phyloP scores from a whole-genome alignment of 1,139 yeast genomes.

The Eremothecium sinecaudum region DNA sequence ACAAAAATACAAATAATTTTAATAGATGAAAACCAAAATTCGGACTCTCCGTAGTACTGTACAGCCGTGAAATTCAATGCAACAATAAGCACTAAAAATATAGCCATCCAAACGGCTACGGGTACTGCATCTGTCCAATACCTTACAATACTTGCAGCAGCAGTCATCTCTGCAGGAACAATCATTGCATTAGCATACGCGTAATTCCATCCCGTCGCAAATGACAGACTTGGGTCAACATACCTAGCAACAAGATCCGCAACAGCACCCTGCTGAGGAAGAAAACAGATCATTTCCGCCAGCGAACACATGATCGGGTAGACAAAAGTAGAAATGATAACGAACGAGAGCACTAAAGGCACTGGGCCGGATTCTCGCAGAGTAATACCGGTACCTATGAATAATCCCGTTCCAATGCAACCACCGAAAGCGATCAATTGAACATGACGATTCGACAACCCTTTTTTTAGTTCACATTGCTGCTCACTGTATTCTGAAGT shows the following conservation, averaged over 20 bases:
- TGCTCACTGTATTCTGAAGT: too few species aligned
- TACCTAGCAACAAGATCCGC: conserved; percentile 33
- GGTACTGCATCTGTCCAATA: conserved; percentile 41
- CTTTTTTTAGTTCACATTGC: conserved; percentile 36
- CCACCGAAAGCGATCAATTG: conserved; percentile 84
- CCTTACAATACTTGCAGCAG: conserved; percentile 52
- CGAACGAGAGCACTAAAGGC: conserved; percentile 39
- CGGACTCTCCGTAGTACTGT: conserved; percentile 44
- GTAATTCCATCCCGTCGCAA: conserved; percentile 69
- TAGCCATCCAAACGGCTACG: conserved; percentile 44
- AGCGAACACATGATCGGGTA: conserved; percentile 57
- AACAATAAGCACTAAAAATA: conserved; percentile 37
- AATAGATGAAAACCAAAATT: conserved; percentile 41
- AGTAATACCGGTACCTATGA: conserved; percentile 57
- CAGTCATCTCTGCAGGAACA: conserved; percentile 70
- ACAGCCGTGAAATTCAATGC: conserved; percentile 40
- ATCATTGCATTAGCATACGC: conserved; percentile 41
- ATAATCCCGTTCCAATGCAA: conserved; percentile 61
- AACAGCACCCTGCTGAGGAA: conserved; percentile 43
- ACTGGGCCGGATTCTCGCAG: conserved; percentile 62
- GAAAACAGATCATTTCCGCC: conserved; percentile 73
- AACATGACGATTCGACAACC: conserved; percentile 53
- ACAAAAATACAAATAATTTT: conserved; percentile 65
- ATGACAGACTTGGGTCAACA: conserved; percentile 61
- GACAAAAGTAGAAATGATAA: conserved; percentile 37